Evolutionary conservation across 352 stramenopile genomes (phyloP), one percentile per base, ranked within the genome.

Genomic region (Thalassiosira mediterranea): DNA sequence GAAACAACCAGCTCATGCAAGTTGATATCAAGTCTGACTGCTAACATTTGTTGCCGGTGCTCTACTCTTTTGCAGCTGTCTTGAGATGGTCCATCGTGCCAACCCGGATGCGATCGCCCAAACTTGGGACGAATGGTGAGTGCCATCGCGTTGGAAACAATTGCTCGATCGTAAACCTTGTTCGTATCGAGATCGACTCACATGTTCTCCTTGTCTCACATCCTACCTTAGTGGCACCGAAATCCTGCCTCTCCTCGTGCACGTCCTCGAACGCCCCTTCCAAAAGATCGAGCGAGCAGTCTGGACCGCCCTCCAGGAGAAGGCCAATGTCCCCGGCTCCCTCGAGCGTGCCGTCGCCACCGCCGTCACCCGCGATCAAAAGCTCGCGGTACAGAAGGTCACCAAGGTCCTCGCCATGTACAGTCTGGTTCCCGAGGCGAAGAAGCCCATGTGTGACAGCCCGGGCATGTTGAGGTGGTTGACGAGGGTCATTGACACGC

Each of bases 321-420:
- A 85, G 61, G 40, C 60, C 13, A 75, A 78, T 40, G 54, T 81
- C 11, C 66, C 65, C 0, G 67, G 67, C 0, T 58, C 28, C 29
- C 42, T 85, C 19, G 65, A 85, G 59, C 65, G 77, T 8, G 62
- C 65, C 11, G 72, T 76, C 25, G 70, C 70, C 32, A 67, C 75
- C 42, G 78, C 72, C 5, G 65, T 83, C 0, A 81, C 70, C 7
- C 21, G 75, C 17, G 79, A 87, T 78, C 48, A 75, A 32, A 84
- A 84, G 54, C 37, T 87, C 53, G 62, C 64, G 2, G 75, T 87
- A 1, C 79, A 87, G 66, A 87, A 84, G 52, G 66, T 80, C n/a
- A 83, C 79, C 4, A 87, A 87, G 32, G 58, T 87, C 10, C 62
- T 84, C 15, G 79, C 79, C 2, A 83, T 84, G 69, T 87, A 87